phyloP scores from a whole-genome alignment of 169 alveolate species.

The Theileria sp. region DNA sequence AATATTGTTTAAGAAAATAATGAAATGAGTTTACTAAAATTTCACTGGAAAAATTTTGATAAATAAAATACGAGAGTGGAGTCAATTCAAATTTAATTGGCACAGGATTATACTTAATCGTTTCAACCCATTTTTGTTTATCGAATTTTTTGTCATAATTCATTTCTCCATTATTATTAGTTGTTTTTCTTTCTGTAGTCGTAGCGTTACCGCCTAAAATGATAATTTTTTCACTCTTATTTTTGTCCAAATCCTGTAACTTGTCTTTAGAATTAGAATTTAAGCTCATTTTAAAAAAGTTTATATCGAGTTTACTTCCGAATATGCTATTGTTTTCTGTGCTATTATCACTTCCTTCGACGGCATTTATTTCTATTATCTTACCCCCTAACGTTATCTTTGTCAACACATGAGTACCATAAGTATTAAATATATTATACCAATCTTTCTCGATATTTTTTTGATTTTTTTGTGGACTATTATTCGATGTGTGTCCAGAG shows the following conservation, averaged over 20 bases:
- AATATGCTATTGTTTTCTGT: not conserved
- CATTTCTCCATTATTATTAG: not conserved
- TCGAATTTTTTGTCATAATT: not conserved
- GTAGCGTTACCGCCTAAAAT: slow-evolving; percentile 57
- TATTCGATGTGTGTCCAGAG: not conserved
- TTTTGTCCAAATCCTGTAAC: not conserved
- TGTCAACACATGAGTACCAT: slow-evolving; percentile 29
- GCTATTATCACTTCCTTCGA: not conserved
- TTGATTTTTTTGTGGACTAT: not conserved
- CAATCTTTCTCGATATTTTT: slow-evolving; percentile 10
- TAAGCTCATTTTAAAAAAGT: not conserved
- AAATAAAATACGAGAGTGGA: slow-evolving; percentile 47
- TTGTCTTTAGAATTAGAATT: not conserved
- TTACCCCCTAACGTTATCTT: slow-evolving; percentile 33
- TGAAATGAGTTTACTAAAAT: not conserved
- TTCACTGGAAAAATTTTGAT: not conserved
- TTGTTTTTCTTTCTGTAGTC: not conserved
- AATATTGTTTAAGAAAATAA: not conserved
- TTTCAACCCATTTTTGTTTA: slow-evolving; percentile 42
- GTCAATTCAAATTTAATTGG: slow-evolving; percentile 55
- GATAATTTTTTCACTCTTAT: slow-evolving; percentile 10
- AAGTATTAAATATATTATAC: slow-evolving; percentile 12
- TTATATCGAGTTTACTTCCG: slow-evolving; percentile 4
- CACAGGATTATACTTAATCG: slow-evolving; percentile 46
- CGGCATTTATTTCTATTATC: not conserved